Evolutionary conservation across 345 rosid species (phyloP), one percentile per base, ranked within the genome.

Genomic region (Salix brachista): DNA sequence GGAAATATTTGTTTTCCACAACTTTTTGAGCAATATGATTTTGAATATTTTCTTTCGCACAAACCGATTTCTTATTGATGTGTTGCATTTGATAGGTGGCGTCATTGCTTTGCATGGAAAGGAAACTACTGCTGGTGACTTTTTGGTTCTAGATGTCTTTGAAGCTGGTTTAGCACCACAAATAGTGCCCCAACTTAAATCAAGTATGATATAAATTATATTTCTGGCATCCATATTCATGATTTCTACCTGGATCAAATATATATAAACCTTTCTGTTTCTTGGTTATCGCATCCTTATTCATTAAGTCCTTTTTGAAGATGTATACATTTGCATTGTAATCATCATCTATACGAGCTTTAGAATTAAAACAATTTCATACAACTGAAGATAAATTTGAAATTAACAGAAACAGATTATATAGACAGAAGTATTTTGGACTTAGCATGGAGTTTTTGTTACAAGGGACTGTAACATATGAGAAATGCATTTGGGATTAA

Each of bases 121-220:
- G 89, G 98, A 96, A 85, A 90, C 96, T 72, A 84, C 79, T 78
- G 88, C 90, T 32, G 99, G 98, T 46, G 91, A 90, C 46, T 92
- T 94, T 83, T 65, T 86, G 75, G 99, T 96, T 85, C 85, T 84
- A 78, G 97, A 92, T 81, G 86, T 93, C 75, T 86, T 92, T 62
- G 98, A 96, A 82, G 95, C 98, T 82, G 99, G 95, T 65, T 82
- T 91, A 78, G 90, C 97, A 56, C 92, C 97, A 32, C 97, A 96
- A 84, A 84, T 85, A 73, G 90, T 88, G 71, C 82, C 77, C 77
- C 95, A 88, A 12, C 86, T 91, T 34, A 75, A 87, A 70, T 84
- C 88, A 72, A 75, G 98, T 93, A 85, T 69, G 84, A 74, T 64
- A n/a, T 6, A 14, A 37, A 36, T 61, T 79, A 70, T 66, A 39